phyloP scores from a whole-genome alignment of 495 filamentous ascomycete genomes.

The Cercophora newfieldiana region DNA sequence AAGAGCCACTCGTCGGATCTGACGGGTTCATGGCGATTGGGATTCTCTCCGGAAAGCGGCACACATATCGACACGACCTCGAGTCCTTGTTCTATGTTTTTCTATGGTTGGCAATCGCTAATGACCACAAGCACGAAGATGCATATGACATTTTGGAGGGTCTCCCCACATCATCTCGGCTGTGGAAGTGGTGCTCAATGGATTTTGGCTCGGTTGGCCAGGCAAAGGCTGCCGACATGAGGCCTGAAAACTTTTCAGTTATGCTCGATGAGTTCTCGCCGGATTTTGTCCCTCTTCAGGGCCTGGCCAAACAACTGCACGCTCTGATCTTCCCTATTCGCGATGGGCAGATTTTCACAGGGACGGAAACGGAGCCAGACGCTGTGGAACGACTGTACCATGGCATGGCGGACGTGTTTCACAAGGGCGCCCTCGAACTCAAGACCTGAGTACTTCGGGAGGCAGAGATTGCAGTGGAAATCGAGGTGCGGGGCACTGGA shows the following conservation, averaged over 20 bases:
- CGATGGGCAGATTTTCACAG: conserved; percentile 6
- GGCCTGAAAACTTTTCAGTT: not conserved
- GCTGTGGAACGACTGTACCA: not conserved
- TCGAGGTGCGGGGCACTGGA: too few species aligned
- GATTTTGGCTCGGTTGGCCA: conserved; percentile 3
- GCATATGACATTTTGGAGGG: not conserved
- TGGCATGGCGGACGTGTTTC: not conserved
- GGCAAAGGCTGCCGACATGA: conserved; percentile 10
- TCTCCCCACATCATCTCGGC: not conserved
- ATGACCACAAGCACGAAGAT: conserved; percentile 1
- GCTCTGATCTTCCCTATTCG: conserved; percentile 3
- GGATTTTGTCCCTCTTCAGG: conserved; percentile 6
- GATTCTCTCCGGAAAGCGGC: not conserved
- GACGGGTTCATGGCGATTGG: conserved; percentile 16
- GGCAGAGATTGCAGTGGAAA: too few species aligned
- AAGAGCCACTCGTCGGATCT: conserved; percentile 1
- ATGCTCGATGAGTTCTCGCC: conserved; percentile 10
- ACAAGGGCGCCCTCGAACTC: not conserved
- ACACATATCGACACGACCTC: conserved; percentile 18
- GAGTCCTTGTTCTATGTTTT: conserved; percentile 19
- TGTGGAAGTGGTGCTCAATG: conserved; percentile 7
- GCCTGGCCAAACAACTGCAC: conserved; percentile 12
- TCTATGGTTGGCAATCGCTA: conserved; percentile 9
- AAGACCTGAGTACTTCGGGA: not conserved
- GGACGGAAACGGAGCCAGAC: not conserved